Base-by-base conservation (phyloP, 768 basidiomycete species). In the Russula dissimulans region DNA sequence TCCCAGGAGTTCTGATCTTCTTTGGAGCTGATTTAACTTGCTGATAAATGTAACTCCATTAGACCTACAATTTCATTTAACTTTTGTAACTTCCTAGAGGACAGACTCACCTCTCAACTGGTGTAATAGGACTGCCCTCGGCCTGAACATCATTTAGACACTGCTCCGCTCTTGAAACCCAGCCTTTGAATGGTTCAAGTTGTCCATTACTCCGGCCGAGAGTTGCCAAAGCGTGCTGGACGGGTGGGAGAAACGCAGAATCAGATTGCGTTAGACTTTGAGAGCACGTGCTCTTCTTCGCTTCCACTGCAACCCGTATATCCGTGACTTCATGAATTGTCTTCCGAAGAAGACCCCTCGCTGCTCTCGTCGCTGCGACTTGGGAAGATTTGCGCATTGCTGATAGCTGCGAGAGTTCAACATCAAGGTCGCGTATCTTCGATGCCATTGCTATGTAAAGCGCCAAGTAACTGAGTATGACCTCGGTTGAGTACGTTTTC, bases 311-410 rank as follows among this genome's bases (percentile, higher is more conserved):
- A 9, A 17, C 26, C 8, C 45, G 51, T n/a, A 11, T 26, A 31
- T 62, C 56, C 10, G n/a, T 39, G 12, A 57, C 34, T 9, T 18
- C 11, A 38, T 61, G 44, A 17, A 49, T 34, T 38, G 53, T 57
- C 15, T 29, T 18, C 32, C 46, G 56, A 15, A 62, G 51, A 11
- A 54, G 50, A 9, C 57, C 51, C 39, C 29, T 62, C 15, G 44
- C 56, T 10, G 56, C 61, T 48, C 51, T 47, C 18, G 50, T 42
- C 44, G 41, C 17, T 8, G 18, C 51, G 17, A 53, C 39, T 42
- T 53, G 61, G 17, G 29, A 45, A 38, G 61, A 53, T 42, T 38
- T 62, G 14, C 56, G 56, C n/a, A 62, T 22, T 15, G 26, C 46
- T n/a, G 45, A 47, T 26, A 57, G 53, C 1, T 54, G 55, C 31